A percentile compares a stretch with the other conserved stretches of the same genome.
These are phyloP conservation scores for Parachaetomium inaequale DNA, from an alignment of 495 filamentous ascomycete species.

Conservation along the genomic window DNA sequence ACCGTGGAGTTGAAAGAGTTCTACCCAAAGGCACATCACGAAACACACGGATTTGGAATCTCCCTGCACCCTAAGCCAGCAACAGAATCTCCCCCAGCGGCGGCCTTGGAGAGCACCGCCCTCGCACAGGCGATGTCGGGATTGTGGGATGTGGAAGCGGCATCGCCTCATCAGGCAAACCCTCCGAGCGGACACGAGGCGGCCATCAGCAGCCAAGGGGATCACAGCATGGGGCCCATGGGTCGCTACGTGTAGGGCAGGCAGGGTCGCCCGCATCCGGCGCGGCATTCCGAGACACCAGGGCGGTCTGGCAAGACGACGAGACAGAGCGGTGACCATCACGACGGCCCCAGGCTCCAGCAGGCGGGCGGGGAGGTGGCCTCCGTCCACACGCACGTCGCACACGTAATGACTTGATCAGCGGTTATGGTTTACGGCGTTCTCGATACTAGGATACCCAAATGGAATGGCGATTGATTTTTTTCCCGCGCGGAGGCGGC, in stretches of 20 bases:
- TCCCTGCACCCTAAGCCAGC: neutral
- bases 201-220: neutral
- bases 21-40: neutral
- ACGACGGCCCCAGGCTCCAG: neutral
- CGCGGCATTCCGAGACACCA: neutral
- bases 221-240: neutral
- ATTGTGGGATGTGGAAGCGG: neutral
- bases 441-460: conserved; percentile 15
- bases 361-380: neutral
- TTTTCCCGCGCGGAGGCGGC: neutral
- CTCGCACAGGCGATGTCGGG: conserved; percentile 8
- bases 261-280: neutral
- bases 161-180: neutral
- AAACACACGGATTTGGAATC: neutral
- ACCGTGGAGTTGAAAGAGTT: neutral
- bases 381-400: neutral
- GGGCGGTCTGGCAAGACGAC: neutral
- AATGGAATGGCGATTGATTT: conserved; percentile 6
- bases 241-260: neutral
- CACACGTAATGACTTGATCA: neutral
- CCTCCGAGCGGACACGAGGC: neutral
- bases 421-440: neutral
- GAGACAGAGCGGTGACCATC: neutral
- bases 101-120: neutral
- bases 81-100: neutral